A percentile compares a stretch with the other conserved stretches of the same genome.
Evolutionary conservation across 1,284 basidiomycete genomes (phyloP).

Genomic region (Fomitiporia mediterranea): DNA sequence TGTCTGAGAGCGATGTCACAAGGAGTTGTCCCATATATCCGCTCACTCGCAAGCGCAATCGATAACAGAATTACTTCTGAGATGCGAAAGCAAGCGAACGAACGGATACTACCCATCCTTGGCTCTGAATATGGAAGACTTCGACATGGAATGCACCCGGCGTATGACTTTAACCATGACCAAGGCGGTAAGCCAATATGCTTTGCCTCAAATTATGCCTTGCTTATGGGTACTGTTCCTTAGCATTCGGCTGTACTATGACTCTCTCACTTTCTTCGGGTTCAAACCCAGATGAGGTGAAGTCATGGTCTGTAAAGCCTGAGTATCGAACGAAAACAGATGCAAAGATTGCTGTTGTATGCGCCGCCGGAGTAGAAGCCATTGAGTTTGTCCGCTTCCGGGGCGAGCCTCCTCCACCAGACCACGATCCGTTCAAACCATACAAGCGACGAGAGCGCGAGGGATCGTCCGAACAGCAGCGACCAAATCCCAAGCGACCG

Average conservation of each 20-base stretch:
- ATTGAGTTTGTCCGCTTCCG: constrained; percentile 53
- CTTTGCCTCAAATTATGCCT: constrained; percentile 3
- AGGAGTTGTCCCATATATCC: constrained; percentile 52
- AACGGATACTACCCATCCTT: constrained; percentile 41
- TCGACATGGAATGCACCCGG: constrained; percentile 34
- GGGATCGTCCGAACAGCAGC: background rate
- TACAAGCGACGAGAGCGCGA: constrained; percentile 6
- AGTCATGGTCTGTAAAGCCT: constrained; percentile 40
- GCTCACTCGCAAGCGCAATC: constrained; percentile 35
- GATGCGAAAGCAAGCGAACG: constrained; percentile 39
- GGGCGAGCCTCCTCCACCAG: constrained; percentile 36
- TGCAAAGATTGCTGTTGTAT: constrained; percentile 52
- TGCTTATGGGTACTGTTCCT: background rate
- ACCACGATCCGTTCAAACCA: constrained; percentile 27
- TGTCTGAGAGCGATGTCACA: constrained; percentile 57
- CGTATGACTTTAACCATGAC: constrained; percentile 39
- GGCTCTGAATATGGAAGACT: constrained; percentile 41
- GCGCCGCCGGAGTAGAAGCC: constrained; percentile 43
- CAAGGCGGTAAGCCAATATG: constrained; percentile 39
- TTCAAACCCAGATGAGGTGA: constrained; percentile 30
- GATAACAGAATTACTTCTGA: constrained; percentile 41
- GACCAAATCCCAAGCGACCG: no score
- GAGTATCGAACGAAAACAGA: constrained; percentile 55
- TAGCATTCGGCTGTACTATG: constrained; percentile 53
- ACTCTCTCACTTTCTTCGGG: constrained; percentile 34